Evolutionary conservation across 2,329 filamentous ascomycete genomes (phyloP).

Genomic region (Neofusicoccum kwambonambiense): DNA sequence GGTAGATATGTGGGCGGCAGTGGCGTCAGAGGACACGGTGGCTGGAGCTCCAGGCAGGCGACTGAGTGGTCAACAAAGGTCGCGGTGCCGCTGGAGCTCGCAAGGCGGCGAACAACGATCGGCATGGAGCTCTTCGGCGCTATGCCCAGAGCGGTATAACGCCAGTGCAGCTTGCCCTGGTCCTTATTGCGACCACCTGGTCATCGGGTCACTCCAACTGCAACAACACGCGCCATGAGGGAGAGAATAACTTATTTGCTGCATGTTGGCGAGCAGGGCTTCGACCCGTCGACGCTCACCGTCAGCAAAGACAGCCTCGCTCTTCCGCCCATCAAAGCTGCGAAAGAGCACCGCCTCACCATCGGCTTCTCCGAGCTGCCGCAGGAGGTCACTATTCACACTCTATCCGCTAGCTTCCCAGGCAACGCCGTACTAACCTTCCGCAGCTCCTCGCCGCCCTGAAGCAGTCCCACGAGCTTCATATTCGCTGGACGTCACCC

Average conservation of each 20-base stretch:
- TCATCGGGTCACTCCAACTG: background rate
- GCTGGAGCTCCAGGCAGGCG: background rate
- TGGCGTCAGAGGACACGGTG: constrained; percentile 18
- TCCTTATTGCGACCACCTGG: constrained; percentile 14
- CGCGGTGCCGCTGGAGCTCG: background rate
- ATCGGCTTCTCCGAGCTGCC: constrained; percentile 73
- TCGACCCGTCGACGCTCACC: constrained; percentile 64
- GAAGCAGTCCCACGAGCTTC: constrained; percentile 66
- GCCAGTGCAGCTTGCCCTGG: background rate
- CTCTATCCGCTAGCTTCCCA: background rate
- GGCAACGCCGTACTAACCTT: background rate
- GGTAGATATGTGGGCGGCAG: background rate
- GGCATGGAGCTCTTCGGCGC: background rate
- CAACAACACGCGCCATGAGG: constrained; percentile 55
- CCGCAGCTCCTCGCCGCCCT: constrained; percentile 60
- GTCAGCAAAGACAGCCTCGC: constrained; percentile 55
- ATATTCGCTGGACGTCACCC: constrained; percentile 74
- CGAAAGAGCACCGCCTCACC: constrained; percentile 77
- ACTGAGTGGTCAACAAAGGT: background rate
- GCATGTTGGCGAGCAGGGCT: constrained; percentile 51
- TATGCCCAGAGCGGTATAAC: background rate
- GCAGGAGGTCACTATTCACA: constrained; percentile 49
- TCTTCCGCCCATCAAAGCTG: constrained; percentile 62
- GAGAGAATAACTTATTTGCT: constrained; percentile 75
- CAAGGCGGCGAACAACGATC: background rate